Evolutionary conservation across 352 stramenopile species (phyloP).

Genomic region (Globisporangium emineosum): DNA sequence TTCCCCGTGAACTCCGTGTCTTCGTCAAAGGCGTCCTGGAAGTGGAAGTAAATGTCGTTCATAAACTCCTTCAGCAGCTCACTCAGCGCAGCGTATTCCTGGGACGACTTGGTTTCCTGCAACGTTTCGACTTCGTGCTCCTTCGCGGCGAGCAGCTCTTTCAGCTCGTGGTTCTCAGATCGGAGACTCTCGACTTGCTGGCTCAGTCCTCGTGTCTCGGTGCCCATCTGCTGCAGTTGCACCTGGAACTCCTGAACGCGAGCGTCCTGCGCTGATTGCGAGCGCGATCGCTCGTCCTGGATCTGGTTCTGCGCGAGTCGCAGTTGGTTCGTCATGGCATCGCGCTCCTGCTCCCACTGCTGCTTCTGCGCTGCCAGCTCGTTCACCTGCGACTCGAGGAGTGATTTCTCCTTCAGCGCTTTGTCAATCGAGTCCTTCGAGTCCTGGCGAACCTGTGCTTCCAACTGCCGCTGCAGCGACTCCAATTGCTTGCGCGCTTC

Average conservation of each 20-base stretch:
- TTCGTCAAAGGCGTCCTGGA: slow-evolving; percentile 83
- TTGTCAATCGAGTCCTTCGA: slow-evolving; percentile 45
- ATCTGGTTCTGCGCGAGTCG: slow-evolving; percentile 49
- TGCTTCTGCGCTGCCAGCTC: slow-evolving; percentile 40
- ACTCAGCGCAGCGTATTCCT: slow-evolving; percentile 55
- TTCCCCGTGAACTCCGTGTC: slow-evolving; percentile 81
- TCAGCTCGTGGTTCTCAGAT: slow-evolving; percentile 40
- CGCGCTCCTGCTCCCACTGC: slow-evolving; percentile 53
- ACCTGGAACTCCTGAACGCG: slow-evolving; percentile 45
- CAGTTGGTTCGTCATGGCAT: slow-evolving; percentile 43
- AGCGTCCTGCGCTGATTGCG: slow-evolving; percentile 40
- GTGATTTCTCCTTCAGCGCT: slow-evolving; percentile 40
- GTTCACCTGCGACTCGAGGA: slow-evolving; percentile 40
- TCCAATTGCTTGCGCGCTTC: slow-evolving; percentile 59
- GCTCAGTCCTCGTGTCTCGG: slow-evolving; percentile 34
- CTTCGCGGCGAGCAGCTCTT: slow-evolving; percentile 45
- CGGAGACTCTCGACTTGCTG: slow-evolving; percentile 45
- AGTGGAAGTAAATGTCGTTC: slow-evolving; percentile 88
- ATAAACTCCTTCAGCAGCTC: slow-evolving; percentile 83
- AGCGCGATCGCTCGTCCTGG: slow-evolving; percentile 56
- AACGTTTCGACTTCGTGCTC: slow-evolving; percentile 48
- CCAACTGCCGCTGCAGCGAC: slow-evolving; percentile 50
- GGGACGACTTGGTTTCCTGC: slow-evolving; percentile 40
- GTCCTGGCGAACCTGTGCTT: slow-evolving; percentile 57
- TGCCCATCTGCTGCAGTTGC: slow-evolving; percentile 44